A percentile compares a stretch with the other conserved stretches of the same genome.
Conservation (phyloP, 1,284 basidiomycete genomes). For the Cryptococcus neoformans region DNA sequence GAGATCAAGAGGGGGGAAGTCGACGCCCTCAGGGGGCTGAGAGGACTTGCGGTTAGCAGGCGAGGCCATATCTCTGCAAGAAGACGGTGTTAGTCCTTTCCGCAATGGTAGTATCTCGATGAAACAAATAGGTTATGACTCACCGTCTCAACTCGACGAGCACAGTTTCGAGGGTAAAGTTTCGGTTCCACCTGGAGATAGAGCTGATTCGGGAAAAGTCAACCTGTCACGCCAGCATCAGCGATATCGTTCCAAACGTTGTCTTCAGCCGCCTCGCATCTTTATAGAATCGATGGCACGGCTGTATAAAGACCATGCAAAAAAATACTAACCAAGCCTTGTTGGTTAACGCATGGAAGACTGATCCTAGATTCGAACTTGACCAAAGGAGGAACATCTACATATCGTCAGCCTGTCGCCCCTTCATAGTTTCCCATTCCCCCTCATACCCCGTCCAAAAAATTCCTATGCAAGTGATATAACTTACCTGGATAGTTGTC, state of each 20-base stretch:
- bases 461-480: neutral
- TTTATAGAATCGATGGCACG: too few species aligned
- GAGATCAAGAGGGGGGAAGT: slow-evolving; percentile 47
- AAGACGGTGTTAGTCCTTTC: neutral
- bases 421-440: neutral
- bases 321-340: slow-evolving; percentile 57
- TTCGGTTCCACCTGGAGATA: slow-evolving; percentile 69
- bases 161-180: slow-evolving; percentile 76
- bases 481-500: slow-evolving; percentile 72
- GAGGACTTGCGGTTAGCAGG: slow-evolving; percentile 89
- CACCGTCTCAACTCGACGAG: slow-evolving; percentile 88
- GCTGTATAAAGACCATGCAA: neutral
- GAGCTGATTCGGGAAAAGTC: slow-evolving; percentile 67
- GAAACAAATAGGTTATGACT: slow-evolving; percentile 32
- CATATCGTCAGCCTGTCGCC: neutral
- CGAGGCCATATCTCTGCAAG: slow-evolving; percentile 83
- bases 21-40: slow-evolving; percentile 85
- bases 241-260: neutral
- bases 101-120: too few species aligned
- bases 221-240: slow-evolving; percentile 52
- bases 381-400: slow-evolving; percentile 47
- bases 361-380: slow-evolving; percentile 86
- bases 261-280: too few species aligned
- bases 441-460: neutral
- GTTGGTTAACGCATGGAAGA: slow-evolving; percentile 81